Evolutionary conservation across 2,329 filamentous ascomycete species (phyloP), one percentile per base, ranked within the genome.

Genomic region (Fusarium domesticum): DNA sequence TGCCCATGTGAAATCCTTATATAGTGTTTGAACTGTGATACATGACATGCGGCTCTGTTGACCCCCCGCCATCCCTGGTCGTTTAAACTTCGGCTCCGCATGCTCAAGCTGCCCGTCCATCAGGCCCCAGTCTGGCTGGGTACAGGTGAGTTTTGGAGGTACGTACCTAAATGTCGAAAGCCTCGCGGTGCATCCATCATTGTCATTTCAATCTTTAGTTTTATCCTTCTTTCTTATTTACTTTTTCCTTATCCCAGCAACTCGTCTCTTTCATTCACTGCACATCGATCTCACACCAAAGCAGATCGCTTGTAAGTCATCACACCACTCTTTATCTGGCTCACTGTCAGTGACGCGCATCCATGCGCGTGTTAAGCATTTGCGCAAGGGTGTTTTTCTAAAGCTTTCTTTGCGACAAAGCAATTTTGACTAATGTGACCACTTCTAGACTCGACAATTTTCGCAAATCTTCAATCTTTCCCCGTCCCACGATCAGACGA

Each of bases 41-140:
- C n/a, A n/a, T n/a, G n/a, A n/a, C n/a, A 28, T 43, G 31, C 18
- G 17, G 28, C 37, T 36, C 35, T 42, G 17, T 15, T 28, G 20
- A 7, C n/a, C n/a, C n/a, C n/a, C 28, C 18, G 17, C 39, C 32
- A 25, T 37, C 28, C 14, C 37, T 34, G 33, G 1, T 48, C 56
- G 56, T 56, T 18, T 50, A 33, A 57, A 56, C 56, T 42, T 50
- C 56, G 56, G 56, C 42, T 48, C 53, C 32, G 44, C 46, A 51
- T 43, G 20, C 37, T 39, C 23, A n/a, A n/a, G n/a, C n/a, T n/a
- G n/a, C n/a, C n/a, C n/a, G n/a, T n/a, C n/a, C n/a, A n/a, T n/a
- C n/a, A n/a, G n/a, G n/a, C n/a, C n/a, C n/a, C n/a, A n/a, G 32
- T 17, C 17, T 30, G 34, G 38, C 33, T 39, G 42, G 32, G 43